Evolutionary conservation across 1,139 yeast species (phyloP).

Genomic region (Diutina scorzettiae): DNA sequence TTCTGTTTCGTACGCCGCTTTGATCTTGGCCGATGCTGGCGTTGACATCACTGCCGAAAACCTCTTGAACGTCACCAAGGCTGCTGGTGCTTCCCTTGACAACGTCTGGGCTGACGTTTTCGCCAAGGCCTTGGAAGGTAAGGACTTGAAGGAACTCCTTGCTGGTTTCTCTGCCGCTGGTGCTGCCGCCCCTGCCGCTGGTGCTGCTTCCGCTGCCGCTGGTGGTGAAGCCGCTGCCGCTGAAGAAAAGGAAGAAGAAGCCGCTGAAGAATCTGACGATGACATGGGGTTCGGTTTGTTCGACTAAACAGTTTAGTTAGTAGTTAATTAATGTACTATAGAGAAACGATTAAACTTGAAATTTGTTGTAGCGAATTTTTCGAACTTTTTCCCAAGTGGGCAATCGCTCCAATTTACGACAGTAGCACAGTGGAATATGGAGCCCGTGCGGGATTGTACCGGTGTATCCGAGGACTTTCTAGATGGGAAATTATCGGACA

Average conservation of each 20-base stretch:
- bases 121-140: slow-evolving; percentile 6
- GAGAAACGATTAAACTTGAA: not conserved
- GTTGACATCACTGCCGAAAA: slow-evolving; percentile 6
- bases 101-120: slow-evolving; percentile 6
- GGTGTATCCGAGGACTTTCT: too few relatives aligned
- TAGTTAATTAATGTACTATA: slow-evolving; percentile 6
- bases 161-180: slow-evolving; percentile 5
- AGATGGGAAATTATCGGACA: too few relatives aligned
- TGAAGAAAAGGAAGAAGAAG: slow-evolving; percentile 1
- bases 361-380: not conserved
- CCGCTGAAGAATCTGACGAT: not conserved
- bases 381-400: too few relatives aligned
- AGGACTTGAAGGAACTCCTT: slow-evolving; percentile 6
- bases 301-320: slow-evolving; percentile 5
- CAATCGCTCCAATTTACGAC: too few relatives aligned
- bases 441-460: too few relatives aligned
- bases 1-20: slow-evolving; percentile 6
- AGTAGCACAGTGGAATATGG: too few relatives aligned
- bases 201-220: slow-evolving; percentile 5
- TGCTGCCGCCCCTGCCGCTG: slow-evolving; percentile 5
- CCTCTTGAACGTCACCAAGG: slow-evolving; percentile 4
- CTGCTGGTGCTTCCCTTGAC: slow-evolving; percentile 6
- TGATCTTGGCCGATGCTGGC: slow-evolving; percentile 6
- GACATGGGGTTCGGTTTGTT: slow-evolving; percentile 6
- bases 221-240: slow-evolving; percentile 3